phyloP scores from a whole-genome alignment of 139 green algal species.

The Closterium sp. region DNA sequence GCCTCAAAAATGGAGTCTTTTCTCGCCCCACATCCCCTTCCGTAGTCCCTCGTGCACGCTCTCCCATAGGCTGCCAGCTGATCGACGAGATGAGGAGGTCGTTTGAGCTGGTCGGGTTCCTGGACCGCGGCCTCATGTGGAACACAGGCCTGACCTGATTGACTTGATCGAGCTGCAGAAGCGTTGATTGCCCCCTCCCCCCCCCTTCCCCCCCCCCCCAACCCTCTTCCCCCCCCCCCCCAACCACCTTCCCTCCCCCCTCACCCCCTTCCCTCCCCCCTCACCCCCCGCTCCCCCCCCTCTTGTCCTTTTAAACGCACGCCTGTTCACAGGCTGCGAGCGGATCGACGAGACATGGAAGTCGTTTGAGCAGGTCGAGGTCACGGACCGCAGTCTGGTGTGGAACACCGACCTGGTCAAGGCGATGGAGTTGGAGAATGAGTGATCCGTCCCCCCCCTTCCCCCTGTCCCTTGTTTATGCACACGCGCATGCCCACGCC shows the following conservation, averaged over 20 bases:
- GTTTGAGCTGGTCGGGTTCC: slow-evolving; percentile 72
- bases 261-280: not conserved
- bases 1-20: not conserved
- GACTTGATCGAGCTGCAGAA: slow-evolving; percentile 95
- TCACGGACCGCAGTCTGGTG: slow-evolving; percentile 55
- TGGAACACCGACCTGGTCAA: slow-evolving; percentile 80
- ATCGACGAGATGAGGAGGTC: slow-evolving; percentile 83
- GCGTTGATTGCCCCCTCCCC: not conserved
- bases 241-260: not conserved
- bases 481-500: not conserved
- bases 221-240: not conserved
- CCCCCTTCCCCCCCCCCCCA: not conserved
- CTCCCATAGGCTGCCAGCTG: slow-evolving; percentile 57
- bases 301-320: not conserved
- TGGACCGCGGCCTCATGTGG: slow-evolving; percentile 55
- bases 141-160: slow-evolving; percentile 64
- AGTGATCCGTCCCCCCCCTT: slow-evolving; percentile 62
- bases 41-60: too few relatives aligned
- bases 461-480: not conserved
- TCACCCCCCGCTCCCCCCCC: not conserved
- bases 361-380: slow-evolving; percentile 72
- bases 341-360: slow-evolving; percentile 85
- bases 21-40: too few relatives aligned
- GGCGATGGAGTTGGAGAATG: slow-evolving; percentile 97
- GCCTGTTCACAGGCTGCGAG: not conserved